phyloP scores from a whole-genome alignment of 768 basidiomycete species.

The Kwoniella newhampshirensis region DNA sequence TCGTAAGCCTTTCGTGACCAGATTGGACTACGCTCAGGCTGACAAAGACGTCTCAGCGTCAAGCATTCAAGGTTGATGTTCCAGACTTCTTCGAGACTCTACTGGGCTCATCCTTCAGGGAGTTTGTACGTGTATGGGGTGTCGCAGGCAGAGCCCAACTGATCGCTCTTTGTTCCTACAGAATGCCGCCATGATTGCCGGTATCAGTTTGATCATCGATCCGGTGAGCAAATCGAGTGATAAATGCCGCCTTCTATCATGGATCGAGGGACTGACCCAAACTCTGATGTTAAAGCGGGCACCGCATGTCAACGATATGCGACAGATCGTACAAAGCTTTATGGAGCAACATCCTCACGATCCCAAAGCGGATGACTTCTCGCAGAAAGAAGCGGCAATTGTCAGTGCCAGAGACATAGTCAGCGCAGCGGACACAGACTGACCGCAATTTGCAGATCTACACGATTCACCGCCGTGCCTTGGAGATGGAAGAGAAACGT shows the following conservation, averaged over 20 bases:
- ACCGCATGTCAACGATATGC: conserved; percentile 46
- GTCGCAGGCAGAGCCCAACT: background rate
- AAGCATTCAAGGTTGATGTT: conserved; percentile 49
- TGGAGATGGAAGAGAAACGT: conserved; percentile 30
- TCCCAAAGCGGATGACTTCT: conserved; percentile 46
- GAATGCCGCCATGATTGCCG: conserved; percentile 52
- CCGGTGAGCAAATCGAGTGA: conserved; percentile 28
- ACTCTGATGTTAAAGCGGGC: conserved; percentile 20
- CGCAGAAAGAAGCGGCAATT: conserved; percentile 48
- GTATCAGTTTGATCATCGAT: conserved; percentile 49
- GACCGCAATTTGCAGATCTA: conserved; percentile 32
- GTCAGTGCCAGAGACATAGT: conserved; percentile 12
- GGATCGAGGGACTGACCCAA: background rate
- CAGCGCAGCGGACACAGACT: background rate
- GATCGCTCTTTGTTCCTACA: conserved; percentile 9
- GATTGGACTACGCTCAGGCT: background rate
- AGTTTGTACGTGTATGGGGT: conserved; percentile 39
- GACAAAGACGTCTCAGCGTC: conserved; percentile 28
- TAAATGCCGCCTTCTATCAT: background rate
- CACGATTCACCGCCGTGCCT: conserved; percentile 43
- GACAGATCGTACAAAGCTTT: conserved; percentile 43
- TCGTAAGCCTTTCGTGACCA: conserved; percentile 50
- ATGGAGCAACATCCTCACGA: conserved; percentile 48
- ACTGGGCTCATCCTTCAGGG: conserved; percentile 47
- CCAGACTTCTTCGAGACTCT: conserved; percentile 50